Evolutionary conservation across 768 basidiomycete genomes (phyloP).

Genomic region (Tricholoma sp.): DNA sequence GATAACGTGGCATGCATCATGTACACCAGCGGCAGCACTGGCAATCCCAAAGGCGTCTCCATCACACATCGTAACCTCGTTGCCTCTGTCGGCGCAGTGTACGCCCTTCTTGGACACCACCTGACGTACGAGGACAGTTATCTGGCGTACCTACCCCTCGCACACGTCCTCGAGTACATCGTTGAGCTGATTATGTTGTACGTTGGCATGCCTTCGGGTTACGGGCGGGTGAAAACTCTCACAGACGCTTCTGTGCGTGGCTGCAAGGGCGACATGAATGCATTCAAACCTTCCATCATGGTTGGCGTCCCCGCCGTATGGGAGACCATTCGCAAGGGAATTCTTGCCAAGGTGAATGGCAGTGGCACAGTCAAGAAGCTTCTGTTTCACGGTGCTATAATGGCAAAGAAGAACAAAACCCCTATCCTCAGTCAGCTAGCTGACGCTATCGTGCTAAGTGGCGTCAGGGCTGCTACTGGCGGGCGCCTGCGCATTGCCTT

Average conservation of each 20-base stretch:
- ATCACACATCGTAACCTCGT: conserved; percentile 86
- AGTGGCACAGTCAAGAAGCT: conserved; percentile 63
- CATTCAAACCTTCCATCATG: conserved; percentile 85
- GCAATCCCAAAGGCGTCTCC: conserved; percentile 90
- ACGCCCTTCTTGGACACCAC: conserved; percentile 64
- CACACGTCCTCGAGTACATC: conserved; percentile 94
- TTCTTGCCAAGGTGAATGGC: conserved; percentile 72
- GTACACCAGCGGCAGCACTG: conserved; percentile 87
- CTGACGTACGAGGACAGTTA: conserved; percentile 57
- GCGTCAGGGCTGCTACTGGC: conserved; percentile 80
- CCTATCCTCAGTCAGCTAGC: conserved; percentile 64
- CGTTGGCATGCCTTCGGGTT: conserved; percentile 79
- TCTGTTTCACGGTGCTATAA: conserved; percentile 76
- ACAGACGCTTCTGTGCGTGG: conserved; percentile 91
- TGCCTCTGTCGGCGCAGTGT: conserved; percentile 81
- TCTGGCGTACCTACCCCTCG: conserved; percentile 90
- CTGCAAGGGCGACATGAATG: conserved; percentile 77
- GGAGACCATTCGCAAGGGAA: conserved; percentile 96
- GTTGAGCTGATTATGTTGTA: conserved; percentile 79
- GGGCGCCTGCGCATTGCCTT: conserved; percentile 78
- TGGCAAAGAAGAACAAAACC: conserved; percentile 65
- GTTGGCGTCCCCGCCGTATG: conserved; percentile 95
- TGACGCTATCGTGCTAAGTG: conserved; percentile 70
- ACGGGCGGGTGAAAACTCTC: conserved; percentile 91
- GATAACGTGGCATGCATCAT: conserved; percentile 48